Percentiles rank a stretch among this genome's conserved stretches.
Conservation (phyloP, 1,139 yeast species). For the Yamadazyma mexicana region DNA sequence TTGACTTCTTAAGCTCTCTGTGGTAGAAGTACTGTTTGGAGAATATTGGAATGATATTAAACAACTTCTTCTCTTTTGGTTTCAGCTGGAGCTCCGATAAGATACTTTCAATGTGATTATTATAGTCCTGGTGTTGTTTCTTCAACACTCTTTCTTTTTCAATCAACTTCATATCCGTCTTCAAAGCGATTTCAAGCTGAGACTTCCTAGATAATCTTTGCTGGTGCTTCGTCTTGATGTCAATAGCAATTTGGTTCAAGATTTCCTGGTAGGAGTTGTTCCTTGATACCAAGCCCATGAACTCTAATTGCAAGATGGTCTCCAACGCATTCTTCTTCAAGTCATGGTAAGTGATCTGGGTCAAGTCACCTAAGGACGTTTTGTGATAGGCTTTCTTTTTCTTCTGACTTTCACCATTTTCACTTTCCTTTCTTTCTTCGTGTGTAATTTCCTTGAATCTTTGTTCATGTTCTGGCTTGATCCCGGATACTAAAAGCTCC, state of each 20-base stretch:
- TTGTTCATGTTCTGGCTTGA: conserved; percentile 65
- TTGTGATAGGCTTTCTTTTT: conserved; percentile 37
- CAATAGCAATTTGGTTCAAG: conserved; percentile 80
- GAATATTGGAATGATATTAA: conserved; percentile 60
- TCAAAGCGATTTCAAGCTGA: conserved; percentile 61
- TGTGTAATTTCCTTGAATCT: conserved; percentile 56
- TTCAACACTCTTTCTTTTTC: conserved; percentile 64
- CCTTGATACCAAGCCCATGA: conserved; percentile 64
- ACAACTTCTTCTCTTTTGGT: conserved; percentile 52
- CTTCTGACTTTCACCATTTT: conserved; percentile 15
- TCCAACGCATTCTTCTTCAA: conserved; percentile 78
- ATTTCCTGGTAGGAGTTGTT: conserved; percentile 75
- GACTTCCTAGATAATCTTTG: conserved; percentile 62
- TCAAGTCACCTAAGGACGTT: conserved; percentile 54
- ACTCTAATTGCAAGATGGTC: conserved; percentile 73
- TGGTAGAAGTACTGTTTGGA: conserved; percentile 80
- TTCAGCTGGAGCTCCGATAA: conserved; percentile 61
- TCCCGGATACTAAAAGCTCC: conserved; percentile 73
- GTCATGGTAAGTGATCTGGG: conserved; percentile 64
- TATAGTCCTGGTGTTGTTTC: conserved; percentile 65
- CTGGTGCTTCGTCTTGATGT: conserved; percentile 76
- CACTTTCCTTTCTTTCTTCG: conserved; percentile 42
- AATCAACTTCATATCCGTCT: conserved; percentile 57
- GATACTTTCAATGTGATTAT: conserved; percentile 65
- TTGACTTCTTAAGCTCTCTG: conserved; percentile 65